Percentiles rank a stretch among this genome's conserved stretches.
phyloP scores from a whole-genome alignment of 345 rosid genomes.

The Pistacia integerrima region DNA sequence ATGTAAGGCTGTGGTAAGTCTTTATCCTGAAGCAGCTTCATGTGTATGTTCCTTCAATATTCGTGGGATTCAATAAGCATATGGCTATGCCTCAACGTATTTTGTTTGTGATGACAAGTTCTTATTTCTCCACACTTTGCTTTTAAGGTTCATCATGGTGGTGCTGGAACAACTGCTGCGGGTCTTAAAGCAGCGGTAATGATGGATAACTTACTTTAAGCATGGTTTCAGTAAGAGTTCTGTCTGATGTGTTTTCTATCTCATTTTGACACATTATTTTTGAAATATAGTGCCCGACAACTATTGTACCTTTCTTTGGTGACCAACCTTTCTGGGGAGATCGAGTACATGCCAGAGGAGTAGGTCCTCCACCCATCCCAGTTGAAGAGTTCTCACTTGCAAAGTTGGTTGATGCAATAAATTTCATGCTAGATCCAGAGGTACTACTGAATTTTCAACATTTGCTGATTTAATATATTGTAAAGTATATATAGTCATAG shows the following conservation, averaged over 20 bases:
- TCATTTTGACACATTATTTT: constrained; percentile 8
- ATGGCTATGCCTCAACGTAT: too few relatives aligned
- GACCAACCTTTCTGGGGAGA: constrained; percentile 99
- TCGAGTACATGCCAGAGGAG: constrained; percentile 81
- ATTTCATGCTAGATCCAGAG: constrained; percentile 64
- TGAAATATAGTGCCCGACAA: constrained; percentile 81
- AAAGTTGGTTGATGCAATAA: constrained; percentile 77
- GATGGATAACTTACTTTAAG: neutral
- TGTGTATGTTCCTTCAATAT: neutral
- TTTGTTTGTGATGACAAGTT: neutral
- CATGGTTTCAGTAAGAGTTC: neutral
- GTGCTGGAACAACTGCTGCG: constrained; percentile 99
- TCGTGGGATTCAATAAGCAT: neutral
- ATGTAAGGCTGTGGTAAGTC: constrained; percentile 99
- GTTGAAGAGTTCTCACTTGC: constrained; percentile 84
- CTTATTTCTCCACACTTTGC: constrained; percentile 10
- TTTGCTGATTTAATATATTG: neutral
- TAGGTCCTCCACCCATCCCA: constrained; percentile 92
- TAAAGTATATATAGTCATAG: too few relatives aligned
- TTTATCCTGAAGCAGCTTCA: neutral
- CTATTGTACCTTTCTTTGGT: constrained; percentile 94
- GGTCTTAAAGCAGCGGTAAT: constrained; percentile 94
- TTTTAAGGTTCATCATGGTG: constrained; percentile 97
- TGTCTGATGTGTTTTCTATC: neutral
- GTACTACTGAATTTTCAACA: constrained; percentile 29